Evolutionary conservation across 1,284 basidiomycete genomes (phyloP).

Genomic region (Peniophora sp.): DNA sequence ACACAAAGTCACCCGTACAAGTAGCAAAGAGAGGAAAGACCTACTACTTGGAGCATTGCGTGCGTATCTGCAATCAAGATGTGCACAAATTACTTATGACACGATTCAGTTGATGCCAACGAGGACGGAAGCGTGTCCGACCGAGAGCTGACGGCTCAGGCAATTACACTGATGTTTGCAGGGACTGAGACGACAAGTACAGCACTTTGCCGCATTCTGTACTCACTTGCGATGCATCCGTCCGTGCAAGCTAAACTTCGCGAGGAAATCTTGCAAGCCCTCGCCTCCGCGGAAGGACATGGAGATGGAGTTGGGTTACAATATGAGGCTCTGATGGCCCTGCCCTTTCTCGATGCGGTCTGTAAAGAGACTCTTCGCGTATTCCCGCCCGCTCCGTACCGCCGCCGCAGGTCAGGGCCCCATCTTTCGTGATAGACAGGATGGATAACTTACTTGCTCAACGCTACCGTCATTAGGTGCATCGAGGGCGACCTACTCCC

Average conservation of each 20-base stretch:
- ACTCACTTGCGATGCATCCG: constrained; percentile 11
- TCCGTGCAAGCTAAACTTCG: constrained; percentile 13
- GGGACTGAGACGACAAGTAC: constrained; percentile 15
- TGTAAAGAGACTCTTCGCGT: constrained; percentile 21
- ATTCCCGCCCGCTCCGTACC: constrained; percentile 1
- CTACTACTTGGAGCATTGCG: no score
- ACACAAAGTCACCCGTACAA: no score
- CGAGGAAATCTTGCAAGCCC: constrained; percentile 8
- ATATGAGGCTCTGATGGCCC: constrained; percentile 24
- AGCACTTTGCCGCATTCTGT: constrained; percentile 12
- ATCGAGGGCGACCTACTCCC: constrained; percentile 2
- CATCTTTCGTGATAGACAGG: no score
- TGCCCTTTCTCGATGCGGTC: constrained; percentile 27
- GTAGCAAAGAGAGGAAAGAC: no score
- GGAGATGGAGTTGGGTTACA: constrained; percentile 10
- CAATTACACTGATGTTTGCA: constrained; percentile 9
- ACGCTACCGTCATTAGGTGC: no score
- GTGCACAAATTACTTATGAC: no score
- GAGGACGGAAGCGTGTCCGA: no score
- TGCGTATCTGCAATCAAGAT: no score
- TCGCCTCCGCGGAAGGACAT: no score
- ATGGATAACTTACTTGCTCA: no score
- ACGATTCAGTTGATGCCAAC: no score
- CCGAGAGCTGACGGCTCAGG: no score
- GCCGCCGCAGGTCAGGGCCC: neutral